A percentile compares a stretch with the other conserved stretches of the same genome.
Evolutionary conservation across 1,139 yeast genomes (phyloP).

Genomic region (Spencermartinsiella ligniputridi): DNA sequence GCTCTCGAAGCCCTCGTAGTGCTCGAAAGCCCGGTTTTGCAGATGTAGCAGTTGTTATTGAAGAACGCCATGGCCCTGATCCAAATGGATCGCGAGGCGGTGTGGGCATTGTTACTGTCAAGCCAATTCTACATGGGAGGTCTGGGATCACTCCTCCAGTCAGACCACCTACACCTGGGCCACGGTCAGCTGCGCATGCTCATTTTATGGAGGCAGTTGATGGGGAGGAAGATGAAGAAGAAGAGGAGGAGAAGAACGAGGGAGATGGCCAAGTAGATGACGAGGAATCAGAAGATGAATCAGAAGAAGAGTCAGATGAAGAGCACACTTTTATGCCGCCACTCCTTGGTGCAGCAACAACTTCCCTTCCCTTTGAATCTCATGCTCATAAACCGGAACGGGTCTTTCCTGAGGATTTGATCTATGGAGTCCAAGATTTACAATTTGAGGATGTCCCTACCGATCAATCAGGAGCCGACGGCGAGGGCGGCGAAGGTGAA

Average conservation of each 20-base stretch:
- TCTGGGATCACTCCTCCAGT: neutral
- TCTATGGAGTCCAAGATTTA: neutral
- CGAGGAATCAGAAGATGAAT: neutral
- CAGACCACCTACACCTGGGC: neutral
- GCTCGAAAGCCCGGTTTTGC: neutral
- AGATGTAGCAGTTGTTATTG: neutral
- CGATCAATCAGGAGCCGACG: constrained; percentile 51
- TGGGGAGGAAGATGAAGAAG: neutral
- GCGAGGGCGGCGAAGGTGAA: constrained; percentile 54
- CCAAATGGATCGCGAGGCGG: neutral
- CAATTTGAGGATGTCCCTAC: neutral
- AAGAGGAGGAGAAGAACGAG: neutral
- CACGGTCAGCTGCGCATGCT: neutral
- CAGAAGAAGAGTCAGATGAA: constrained; percentile 22
- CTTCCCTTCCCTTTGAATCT: neutral
- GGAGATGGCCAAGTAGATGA: neutral
- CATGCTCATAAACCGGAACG: neutral
- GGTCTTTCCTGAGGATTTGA: constrained; percentile 3
- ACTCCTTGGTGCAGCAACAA: constrained; percentile 1
- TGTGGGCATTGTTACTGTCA: neutral
- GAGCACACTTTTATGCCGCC: constrained; percentile 4
- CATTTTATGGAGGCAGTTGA: neutral
- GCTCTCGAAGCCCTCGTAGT: neutral
- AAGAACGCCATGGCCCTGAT: neutral
- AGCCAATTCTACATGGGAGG: neutral